These are phyloP conservation scores for Aspergillus japonicus DNA, from an alignment of 2,329 filamentous ascomycete species.

Conservation along the genomic window DNA sequence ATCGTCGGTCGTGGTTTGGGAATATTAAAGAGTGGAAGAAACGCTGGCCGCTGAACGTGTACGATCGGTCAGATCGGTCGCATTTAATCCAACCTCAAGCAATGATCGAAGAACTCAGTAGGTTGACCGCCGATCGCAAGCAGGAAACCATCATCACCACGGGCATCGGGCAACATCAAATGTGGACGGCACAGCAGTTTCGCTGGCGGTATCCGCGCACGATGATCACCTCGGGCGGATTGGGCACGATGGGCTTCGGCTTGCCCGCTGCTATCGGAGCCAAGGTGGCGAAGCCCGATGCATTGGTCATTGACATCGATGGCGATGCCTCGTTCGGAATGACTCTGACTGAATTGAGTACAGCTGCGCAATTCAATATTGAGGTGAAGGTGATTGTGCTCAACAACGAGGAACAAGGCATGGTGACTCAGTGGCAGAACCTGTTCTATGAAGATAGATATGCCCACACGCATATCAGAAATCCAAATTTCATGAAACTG, in stretches of 20 bases:
- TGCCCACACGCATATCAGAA: conserved; percentile 86
- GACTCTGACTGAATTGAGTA: conserved; percentile 93
- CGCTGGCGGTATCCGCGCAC: conserved; percentile 87
- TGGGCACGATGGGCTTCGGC: conserved; percentile 95
- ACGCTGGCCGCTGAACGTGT: conserved; percentile 80
- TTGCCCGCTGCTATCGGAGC: conserved; percentile 92
- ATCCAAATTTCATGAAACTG: conserved; percentile 92
- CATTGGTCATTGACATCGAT: conserved; percentile 91
- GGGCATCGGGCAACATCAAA: conserved; percentile 96
- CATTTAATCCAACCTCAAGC: conserved; percentile 93
- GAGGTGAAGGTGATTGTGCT: conserved; percentile 91
- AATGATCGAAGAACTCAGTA: conserved; percentile 84
- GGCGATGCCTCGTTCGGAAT: conserved; percentile 99
- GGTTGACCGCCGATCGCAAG: conserved; percentile 77
- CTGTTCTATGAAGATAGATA: conserved; percentile 95
- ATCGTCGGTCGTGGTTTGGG: conserved; percentile 69
- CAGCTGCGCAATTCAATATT: conserved; percentile 93
- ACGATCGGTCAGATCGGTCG: conserved; percentile 61
- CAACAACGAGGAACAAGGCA: conserved; percentile 97
- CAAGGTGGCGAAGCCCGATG: conserved; percentile 79
- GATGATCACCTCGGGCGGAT: conserved; percentile 94
- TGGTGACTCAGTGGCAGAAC: conserved; percentile 98
- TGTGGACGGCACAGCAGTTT: conserved; percentile 98
- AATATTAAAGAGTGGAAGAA: conserved; percentile 90
- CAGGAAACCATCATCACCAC: conserved; percentile 84